phyloP scores from a whole-genome alignment of 1,139 yeast genomes.

The Diutina neorugosa region DNA sequence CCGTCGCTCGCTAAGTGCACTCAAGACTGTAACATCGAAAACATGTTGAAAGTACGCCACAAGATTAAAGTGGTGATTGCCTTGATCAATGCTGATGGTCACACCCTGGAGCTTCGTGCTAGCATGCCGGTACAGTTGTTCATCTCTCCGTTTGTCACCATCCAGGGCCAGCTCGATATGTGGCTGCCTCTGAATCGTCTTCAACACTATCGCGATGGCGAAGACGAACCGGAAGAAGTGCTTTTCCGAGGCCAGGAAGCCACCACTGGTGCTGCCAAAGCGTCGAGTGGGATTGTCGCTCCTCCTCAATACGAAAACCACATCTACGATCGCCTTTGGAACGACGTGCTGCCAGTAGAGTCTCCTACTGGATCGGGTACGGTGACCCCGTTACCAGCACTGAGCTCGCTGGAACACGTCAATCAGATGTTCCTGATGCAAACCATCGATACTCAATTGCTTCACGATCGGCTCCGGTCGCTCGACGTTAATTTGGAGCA shows the following conservation, averaged over 20 bases:
- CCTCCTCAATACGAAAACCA: constrained; percentile 87
- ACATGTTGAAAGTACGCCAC: constrained; percentile 56
- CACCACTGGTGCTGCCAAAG: constrained; percentile 5
- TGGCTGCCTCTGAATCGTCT: constrained; percentile 1
- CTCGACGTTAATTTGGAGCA: neutral
- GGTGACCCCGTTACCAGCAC: constrained; percentile 27
- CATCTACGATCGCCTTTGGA: constrained; percentile 77
- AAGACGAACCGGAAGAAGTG: constrained; percentile 18
- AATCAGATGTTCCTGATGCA: constrained; percentile 27
- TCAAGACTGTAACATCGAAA: constrained; percentile 67
- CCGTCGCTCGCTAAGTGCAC: constrained; percentile 62
- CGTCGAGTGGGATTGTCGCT: constrained; percentile 43
- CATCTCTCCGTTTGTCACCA: constrained; percentile 73
- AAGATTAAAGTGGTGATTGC: constrained; percentile 57
- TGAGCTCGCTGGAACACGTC: constrained; percentile 12
- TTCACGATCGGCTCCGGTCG: constrained; percentile 1
- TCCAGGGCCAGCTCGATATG: constrained; percentile 27
- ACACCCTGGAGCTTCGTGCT: constrained; percentile 65
- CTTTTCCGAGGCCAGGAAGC: constrained; percentile 17
- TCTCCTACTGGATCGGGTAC: constrained; percentile 46
- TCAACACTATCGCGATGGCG: constrained; percentile 4
- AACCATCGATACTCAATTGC: constrained; percentile 14
- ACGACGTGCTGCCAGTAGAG: constrained; percentile 48
- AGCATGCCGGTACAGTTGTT: constrained; percentile 57
- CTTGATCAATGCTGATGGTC: constrained; percentile 61